These are phyloP conservation scores for Acidomyces sp. DNA, from an alignment of 495 filamentous ascomycete species.

Conservation along the genomic window DNA sequence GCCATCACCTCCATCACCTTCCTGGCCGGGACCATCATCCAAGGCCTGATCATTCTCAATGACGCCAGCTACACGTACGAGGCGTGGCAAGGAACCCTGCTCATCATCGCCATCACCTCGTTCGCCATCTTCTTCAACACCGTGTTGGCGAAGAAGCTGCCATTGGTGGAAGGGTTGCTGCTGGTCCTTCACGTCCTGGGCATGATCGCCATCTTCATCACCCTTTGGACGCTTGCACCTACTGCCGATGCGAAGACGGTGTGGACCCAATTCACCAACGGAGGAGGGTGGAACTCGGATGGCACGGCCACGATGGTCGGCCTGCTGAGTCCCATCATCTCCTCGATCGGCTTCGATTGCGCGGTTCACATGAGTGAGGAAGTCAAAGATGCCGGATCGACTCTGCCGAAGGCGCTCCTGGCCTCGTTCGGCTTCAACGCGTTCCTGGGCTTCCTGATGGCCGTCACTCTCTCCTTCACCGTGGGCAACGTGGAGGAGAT, in stretches of 20 bases:
- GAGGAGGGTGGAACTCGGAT: conserved; percentile 21
- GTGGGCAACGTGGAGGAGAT: conserved; percentile 14
- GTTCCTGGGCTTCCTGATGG: conserved; percentile 11
- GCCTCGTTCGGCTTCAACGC: conserved; percentile 11
- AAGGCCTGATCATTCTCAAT: conserved; percentile 10
- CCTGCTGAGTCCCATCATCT: conserved; percentile 1
- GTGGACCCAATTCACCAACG: conserved; percentile 20
- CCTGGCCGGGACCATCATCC: conserved; percentile 26
- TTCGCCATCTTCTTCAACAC: conserved; percentile 35
- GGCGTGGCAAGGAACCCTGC: conserved; percentile 33
- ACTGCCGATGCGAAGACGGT: conserved; percentile 9
- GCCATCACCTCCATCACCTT: conserved; percentile 9
- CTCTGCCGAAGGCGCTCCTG: conserved; percentile 14
- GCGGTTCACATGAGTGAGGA: conserved; percentile 19
- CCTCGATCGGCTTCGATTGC: conserved; percentile 10
- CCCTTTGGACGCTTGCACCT: conserved; percentile 15
- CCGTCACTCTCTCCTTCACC: conserved; percentile 16
- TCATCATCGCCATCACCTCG: conserved; percentile 32
- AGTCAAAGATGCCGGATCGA: conserved; percentile 6
- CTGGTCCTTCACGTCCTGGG: conserved; percentile 11
- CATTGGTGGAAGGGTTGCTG: conserved; percentile 12
- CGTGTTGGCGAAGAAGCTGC: conserved; percentile 11
- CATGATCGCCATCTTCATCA: conserved; percentile 14
- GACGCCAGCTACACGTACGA: conserved; percentile 28
- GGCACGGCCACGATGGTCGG: conserved; percentile 10